Evolutionary conservation across 371 early-diverging fungal species (phyloP), one percentile per base, ranked within the genome.

Genomic region (Haplosporangium sp.): DNA sequence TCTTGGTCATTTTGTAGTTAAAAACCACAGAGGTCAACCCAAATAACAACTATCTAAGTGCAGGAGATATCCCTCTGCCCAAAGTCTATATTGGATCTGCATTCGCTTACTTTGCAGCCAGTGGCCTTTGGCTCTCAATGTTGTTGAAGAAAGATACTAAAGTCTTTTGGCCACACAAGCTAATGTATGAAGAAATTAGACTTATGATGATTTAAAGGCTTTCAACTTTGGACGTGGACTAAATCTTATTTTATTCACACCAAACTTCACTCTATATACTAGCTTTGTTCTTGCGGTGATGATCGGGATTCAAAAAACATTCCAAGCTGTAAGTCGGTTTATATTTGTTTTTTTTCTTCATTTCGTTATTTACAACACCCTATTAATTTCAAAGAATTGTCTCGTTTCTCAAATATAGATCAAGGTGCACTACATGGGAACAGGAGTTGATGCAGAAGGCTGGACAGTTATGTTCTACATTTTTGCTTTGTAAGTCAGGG

Each of bases 391-490:
- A 17, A 27, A 34, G 35, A 1, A 4, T n/a, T 57, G 57, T 13
- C 40, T 60, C 15, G 4, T 45, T 13, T 40, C 4, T 4, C 1
- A 45, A 19, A 9, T 34, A 59, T 70, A 88, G 88, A 74, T 84
- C n/a, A 89, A 89, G 64, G 85, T 83, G 17, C 76, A 87, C 65
- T 88, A 87, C 67, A 84, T 87, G 85, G 74, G 76, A 20, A 73
- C 75, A 39, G 90, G 88, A 1, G 64, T 81, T 34, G 82, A 85
- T 17, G 79, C 85, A 45, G 88, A 89, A 56, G 88, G 86, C 8
- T 88, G 88, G 88, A 82, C 85, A 3, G 86, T 88, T 42, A 87
- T 88, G 62, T 87, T 87, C 62, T 89, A 89, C 64, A 75, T 89
- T 27, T 89, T 88, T 79, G 86, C 88, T 34, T 84, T 85, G 87